phyloP scores from a whole-genome alignment of 495 filamentous ascomycete species.

The Podospora sp. region DNA sequence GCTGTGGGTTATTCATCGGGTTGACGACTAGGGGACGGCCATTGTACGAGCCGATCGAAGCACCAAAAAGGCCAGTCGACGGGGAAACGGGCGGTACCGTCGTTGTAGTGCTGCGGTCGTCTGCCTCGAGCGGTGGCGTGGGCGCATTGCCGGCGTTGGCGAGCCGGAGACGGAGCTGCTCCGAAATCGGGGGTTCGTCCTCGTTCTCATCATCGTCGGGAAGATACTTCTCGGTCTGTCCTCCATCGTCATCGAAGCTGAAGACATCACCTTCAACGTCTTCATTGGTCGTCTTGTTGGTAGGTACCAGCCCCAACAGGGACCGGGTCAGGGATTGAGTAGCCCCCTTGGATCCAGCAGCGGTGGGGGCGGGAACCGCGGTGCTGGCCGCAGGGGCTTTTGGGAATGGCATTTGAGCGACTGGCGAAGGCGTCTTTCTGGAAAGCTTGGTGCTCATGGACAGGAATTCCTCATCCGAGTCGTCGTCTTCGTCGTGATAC shows the following conservation, averaged over 20 bases:
- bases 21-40: conserved; percentile 36
- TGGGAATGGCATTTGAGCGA: conserved; percentile 20
- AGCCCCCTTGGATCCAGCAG: background rate
- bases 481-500: conserved; percentile 36
- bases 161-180: background rate
- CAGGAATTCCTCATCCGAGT: conserved; percentile 38
- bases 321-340: background rate
- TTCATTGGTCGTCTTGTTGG: background rate
- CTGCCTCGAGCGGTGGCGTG: conserved; percentile 4
- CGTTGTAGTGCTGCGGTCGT: conserved; percentile 1
- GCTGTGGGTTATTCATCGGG: conserved; percentile 43
- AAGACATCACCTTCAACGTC: conserved; percentile 33
- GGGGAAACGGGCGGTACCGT: conserved; percentile 28
- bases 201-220: conserved; percentile 28
- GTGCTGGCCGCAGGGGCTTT: background rate
- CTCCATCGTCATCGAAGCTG: conserved; percentile 28
- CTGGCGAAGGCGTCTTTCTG: conserved; percentile 24
- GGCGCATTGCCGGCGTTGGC: background rate
- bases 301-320: background rate
- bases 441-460: conserved; percentile 34
- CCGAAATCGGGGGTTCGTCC: conserved; percentile 15
- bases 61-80: conserved; percentile 31
- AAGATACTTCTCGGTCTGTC: conserved; percentile 26
- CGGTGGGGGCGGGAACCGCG: background rate
- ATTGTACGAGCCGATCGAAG: conserved; percentile 48